A percentile compares a stretch with the other conserved stretches of the same genome.
Conservation (phyloP, 2,329 filamentous ascomycete genomes). For the Clarireedia hainanense region DNA sequence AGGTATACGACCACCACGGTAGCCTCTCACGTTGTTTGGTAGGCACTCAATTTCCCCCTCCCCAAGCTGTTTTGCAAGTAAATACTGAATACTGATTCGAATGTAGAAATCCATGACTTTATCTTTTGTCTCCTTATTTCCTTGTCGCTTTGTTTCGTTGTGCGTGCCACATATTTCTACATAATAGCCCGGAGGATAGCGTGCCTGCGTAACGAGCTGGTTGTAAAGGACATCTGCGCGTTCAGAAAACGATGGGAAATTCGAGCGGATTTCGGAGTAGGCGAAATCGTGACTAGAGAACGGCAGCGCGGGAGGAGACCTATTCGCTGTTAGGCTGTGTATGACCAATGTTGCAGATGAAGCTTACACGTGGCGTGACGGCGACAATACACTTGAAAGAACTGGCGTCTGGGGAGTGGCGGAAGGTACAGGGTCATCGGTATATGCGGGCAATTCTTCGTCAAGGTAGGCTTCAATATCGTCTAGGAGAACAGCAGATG, state of each 20-base stretch:
- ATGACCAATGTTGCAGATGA: background rate
- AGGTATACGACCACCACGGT: conserved; percentile 53
- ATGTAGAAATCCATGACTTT: conserved; percentile 52
- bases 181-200: conserved; percentile 21
- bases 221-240: conserved; percentile 15
- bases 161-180: conserved; percentile 28
- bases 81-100: conserved; percentile 49
- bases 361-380: background rate
- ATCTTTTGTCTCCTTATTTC: conserved; percentile 39
- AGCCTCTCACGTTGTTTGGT: conserved; percentile 49
- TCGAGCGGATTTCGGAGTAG: conserved; percentile 19
- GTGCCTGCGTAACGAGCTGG: conserved; percentile 21
- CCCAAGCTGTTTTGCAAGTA: conserved; percentile 41
- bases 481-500: conserved; percentile 19
- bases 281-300: conserved; percentile 19
- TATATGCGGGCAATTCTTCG: conserved; percentile 14
- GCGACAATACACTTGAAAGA: background rate
- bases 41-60: conserved; percentile 41
- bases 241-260: conserved; percentile 21
- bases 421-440: conserved; percentile 3
- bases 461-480: conserved; percentile 15
- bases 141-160: conserved; percentile 20
- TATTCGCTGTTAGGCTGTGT: conserved; percentile 2
- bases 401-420: background rate
- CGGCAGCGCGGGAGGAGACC: conserved; percentile 15